phyloP scores from a whole-genome alignment of 164 flowering plant species.

The Stephania cephalantha region DNA sequence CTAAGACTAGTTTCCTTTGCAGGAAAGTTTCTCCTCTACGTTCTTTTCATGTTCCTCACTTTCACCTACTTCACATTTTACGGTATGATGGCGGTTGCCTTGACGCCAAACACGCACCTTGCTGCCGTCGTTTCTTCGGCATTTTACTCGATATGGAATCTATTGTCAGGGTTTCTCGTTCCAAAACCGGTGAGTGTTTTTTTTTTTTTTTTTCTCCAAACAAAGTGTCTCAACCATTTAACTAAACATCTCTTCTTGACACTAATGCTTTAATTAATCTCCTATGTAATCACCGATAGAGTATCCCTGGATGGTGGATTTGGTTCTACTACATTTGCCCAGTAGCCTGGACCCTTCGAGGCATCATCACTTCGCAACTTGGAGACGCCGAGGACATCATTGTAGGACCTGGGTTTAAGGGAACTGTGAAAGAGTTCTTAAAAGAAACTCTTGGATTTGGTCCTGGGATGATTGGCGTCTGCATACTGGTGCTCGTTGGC shows the following conservation, averaged over 20 bases:
- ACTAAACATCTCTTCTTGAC: neutral
- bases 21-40: constrained; percentile 66
- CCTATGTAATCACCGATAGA: constrained; percentile 28
- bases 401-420: constrained; percentile 49
- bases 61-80: constrained; percentile 80
- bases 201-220: no score
- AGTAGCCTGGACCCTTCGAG: constrained; percentile 73
- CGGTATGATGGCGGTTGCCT: constrained; percentile 91
- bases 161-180: constrained; percentile 77
- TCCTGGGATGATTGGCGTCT: constrained; percentile 42
- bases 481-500: constrained; percentile 41
- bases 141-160: constrained; percentile 91
- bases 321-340: constrained; percentile 87
- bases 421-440: constrained; percentile 60
- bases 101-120: constrained; percentile 59
- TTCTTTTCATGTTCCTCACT: constrained; percentile 76
- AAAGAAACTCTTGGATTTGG: constrained; percentile 42
- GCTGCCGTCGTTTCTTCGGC: constrained; percentile 85
- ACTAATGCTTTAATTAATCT: neutral
- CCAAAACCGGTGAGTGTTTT: constrained; percentile 58
- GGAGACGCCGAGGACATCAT: constrained; percentile 62
- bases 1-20: constrained; percentile 20
- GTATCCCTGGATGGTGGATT: constrained; percentile 81
- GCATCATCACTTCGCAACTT: constrained; percentile 67
- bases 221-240: neutral